phyloP scores from a whole-genome alignment of 768 basidiomycete species.

The Terana coerulea region DNA sequence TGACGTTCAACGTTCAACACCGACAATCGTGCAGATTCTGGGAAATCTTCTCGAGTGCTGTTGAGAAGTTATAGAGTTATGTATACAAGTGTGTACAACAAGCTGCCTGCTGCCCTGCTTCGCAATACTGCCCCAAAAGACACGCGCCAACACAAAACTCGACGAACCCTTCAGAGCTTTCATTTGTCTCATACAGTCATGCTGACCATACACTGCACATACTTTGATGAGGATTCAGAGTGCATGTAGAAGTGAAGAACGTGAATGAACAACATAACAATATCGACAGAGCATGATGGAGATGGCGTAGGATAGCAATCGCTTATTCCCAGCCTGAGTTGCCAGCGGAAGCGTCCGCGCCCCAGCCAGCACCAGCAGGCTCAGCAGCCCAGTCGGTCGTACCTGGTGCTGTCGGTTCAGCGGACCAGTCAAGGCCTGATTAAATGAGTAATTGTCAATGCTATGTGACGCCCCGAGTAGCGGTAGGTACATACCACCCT shows the following conservation, averaged over 20 bases:
- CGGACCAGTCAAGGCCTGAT: conserved; percentile 85
- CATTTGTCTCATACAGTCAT: background rate
- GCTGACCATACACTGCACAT: background rate
- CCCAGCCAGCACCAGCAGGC: conserved; percentile 28
- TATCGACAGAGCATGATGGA: conserved; percentile 1
- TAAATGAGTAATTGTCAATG: background rate
- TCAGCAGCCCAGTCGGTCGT: conserved; percentile 34
- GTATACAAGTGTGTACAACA: conserved; percentile 1
- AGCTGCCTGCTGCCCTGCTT: background rate
- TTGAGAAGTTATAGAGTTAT: too few species aligned
- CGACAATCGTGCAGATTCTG: too few species aligned
- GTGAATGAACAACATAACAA: conserved; percentile 6
- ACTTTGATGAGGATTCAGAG: background rate
- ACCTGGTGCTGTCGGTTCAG: conserved; percentile 59
- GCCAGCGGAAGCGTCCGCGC: conserved; percentile 23
- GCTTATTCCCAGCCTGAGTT: conserved; percentile 24
- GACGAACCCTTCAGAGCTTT: background rate
- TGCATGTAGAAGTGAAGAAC: background rate
- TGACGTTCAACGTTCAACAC: too few species aligned
- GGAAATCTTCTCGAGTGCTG: too few species aligned
- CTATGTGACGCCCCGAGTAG: conserved; percentile 8
- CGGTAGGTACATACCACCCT: conserved; percentile 40
- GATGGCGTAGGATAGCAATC: background rate
- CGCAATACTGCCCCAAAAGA: background rate
- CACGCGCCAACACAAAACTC: too few species aligned